phyloP scores from a whole-genome alignment of 2,329 filamentous ascomycete genomes.

The Volutella citrinella region DNA sequence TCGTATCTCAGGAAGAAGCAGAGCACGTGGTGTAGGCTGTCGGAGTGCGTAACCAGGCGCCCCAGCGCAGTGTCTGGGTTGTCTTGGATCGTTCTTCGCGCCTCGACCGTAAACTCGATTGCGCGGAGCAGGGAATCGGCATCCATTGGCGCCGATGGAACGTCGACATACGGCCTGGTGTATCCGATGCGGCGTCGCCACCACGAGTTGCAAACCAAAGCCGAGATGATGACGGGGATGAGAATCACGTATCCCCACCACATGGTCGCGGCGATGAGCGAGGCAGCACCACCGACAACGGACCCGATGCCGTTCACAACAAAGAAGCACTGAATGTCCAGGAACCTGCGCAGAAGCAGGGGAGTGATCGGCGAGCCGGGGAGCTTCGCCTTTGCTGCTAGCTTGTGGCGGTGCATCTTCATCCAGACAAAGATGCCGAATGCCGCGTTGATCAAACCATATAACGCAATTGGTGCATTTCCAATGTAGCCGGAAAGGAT shows the following conservation, averaged over 20 bases:
- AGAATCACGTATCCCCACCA: slow-evolving; percentile 54
- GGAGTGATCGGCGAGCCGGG: slow-evolving; percentile 20
- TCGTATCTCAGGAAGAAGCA: slow-evolving; percentile 12
- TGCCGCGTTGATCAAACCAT: slow-evolving; percentile 44
- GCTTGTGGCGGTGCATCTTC: slow-evolving; percentile 38
- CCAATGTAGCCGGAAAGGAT: slow-evolving; percentile 54
- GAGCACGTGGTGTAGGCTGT: slow-evolving; percentile 5
- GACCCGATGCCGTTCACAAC: slow-evolving; percentile 42
- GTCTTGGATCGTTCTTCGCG: slow-evolving; percentile 6
- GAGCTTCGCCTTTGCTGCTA: slow-evolving; percentile 22
- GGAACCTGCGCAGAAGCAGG: slow-evolving; percentile 35
- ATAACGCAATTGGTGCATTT: slow-evolving; percentile 47
- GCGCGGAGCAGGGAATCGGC: slow-evolving; percentile 2
- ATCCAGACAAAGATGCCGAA: slow-evolving; percentile 45
- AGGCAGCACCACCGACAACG: slow-evolving; percentile 45
- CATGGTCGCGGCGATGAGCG: slow-evolving; percentile 45
- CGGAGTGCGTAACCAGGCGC: slow-evolving; percentile 1
- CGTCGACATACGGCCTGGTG: slow-evolving; percentile 14
- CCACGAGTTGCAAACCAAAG: slow-evolving; percentile 46
- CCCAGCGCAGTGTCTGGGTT: slow-evolving; percentile 4
- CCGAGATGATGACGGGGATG: slow-evolving; percentile 45
- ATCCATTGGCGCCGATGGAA: not conserved
- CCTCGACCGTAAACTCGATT: slow-evolving; percentile 12
- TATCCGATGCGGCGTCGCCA: slow-evolving; percentile 48
- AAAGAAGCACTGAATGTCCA: slow-evolving; percentile 40